Evolutionary conservation across 2,329 filamentous ascomycete species (phyloP), one percentile per base, ranked within the genome.

Genomic region (Phialocephala sp.): DNA sequence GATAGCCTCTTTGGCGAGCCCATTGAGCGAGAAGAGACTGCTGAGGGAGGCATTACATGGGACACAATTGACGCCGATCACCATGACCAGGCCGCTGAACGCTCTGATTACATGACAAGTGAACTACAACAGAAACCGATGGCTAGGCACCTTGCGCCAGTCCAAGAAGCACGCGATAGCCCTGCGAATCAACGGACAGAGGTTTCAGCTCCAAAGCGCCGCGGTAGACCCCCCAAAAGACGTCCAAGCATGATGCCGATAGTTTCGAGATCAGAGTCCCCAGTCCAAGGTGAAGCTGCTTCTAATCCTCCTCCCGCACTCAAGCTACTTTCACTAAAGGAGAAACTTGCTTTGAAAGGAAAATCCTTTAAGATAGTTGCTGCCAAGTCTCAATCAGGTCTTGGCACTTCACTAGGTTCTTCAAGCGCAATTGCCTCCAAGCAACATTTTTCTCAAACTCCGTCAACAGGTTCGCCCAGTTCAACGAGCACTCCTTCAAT

Each of bases 301-400:
- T 4, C 36, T 45, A 36, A 61, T 36, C 50, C 24, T 35, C 6
- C 11, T 14, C 15, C 50, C 1, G 56, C 20, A 11, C 65, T 58
- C 8, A 71, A 69, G 36, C 59, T 73, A 27, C 66, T 75, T 39
- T 75, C 73, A 4, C 58, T 75, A 41, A 72, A 68, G 52, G 74
- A 76, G 60, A 75, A 69, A 62, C 67, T 75, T 43, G 70, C 72
- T 47, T 55, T 74, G n/a, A 72, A 75, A 59, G 73, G 73, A 9
- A 74, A 72, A 64, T 64, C 67, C 2, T 59, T 70, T 57, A 76
- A 74, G 54, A 74, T 75, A 50, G 70, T 75, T 35, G 64, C 68
- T 39, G 41, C 64, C 36, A 69, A 73, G 63, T 27, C 43, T 14
- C 39, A 58, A 43, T 27, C 20, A 12, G 32, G 20, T 6, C 39